Evolutionary conservation across 106 monocot genomes (phyloP).

Genomic region (Dioscorea dumetorum): DNA sequence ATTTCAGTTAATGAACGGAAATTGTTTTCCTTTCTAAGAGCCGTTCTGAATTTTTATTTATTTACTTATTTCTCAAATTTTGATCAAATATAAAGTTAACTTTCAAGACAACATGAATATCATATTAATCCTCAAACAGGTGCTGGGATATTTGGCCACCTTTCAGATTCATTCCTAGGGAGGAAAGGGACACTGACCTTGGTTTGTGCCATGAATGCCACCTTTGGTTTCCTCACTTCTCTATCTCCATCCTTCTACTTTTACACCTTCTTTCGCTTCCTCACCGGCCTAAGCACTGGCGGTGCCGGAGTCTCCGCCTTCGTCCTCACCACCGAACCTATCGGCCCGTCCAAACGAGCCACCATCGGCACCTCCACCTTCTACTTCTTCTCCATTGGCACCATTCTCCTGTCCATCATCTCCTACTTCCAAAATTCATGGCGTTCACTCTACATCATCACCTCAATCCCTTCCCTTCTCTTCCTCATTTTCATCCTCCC

Average conservation of each 20-base stretch:
- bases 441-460: conserved; percentile 11
- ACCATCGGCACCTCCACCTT: conserved; percentile 10
- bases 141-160: conserved; percentile 21
- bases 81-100: not conserved
- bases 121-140: conserved; percentile 3
- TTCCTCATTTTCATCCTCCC: conserved; percentile 1
- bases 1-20: too few relatives aligned
- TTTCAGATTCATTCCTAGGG: conserved; percentile 19
- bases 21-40: too few relatives aligned
- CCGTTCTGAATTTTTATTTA: too few relatives aligned
- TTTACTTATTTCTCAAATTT: too few relatives aligned
- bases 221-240: conserved; percentile 10
- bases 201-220: conserved; percentile 4
- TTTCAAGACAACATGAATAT: not conserved
- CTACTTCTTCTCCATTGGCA: conserved; percentile 21
- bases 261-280: conserved; percentile 4
- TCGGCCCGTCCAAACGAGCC: conserved; percentile 15
- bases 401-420: conserved; percentile 1
- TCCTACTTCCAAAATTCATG: conserved; percentile 7
- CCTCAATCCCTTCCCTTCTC: conserved; percentile 11
- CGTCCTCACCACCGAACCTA: conserved; percentile 19
- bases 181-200: conserved; percentile 9
- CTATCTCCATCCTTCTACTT: not conserved
- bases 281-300: conserved; percentile 12
- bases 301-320: conserved; percentile 12